Evolutionary conservation across 2,329 filamentous ascomycete species (phyloP).

Genomic region (Cladosporium sp.): DNA sequence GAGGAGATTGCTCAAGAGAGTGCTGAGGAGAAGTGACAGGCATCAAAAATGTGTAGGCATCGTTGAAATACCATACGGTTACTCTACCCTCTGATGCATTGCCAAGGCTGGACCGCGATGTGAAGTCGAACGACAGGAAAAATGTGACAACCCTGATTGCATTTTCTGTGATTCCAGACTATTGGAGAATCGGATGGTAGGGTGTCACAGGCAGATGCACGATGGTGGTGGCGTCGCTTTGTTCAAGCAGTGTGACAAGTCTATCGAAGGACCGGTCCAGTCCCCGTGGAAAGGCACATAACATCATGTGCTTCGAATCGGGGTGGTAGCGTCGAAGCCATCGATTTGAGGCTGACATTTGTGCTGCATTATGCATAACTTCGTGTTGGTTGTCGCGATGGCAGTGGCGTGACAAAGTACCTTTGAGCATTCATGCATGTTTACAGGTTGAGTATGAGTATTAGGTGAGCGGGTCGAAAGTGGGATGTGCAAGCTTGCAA

Average conservation of each 20-base stretch:
- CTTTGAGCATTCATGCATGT: not conserved
- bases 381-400: too few relatives aligned
- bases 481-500: not conserved
- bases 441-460: not conserved
- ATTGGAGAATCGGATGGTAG: not conserved
- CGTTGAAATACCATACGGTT: not conserved
- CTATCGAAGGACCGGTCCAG: not conserved
- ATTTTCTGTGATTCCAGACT: not conserved
- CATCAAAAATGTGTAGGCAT: not conserved
- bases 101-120: not conserved
- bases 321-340: not conserved
- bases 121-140: not conserved
- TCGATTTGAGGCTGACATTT: not conserved
- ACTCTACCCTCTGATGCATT: not conserved
- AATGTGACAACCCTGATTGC: not conserved
- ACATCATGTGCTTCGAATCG: not conserved
- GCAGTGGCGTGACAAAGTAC: too few relatives aligned
- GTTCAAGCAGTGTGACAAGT: not conserved
- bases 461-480: not conserved
- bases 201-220: not conserved
- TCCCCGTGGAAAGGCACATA: not conserved
- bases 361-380: not conserved
- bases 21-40: not conserved
- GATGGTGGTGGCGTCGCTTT: not conserved
- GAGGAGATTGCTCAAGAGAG: not conserved